Evolutionary conservation across 805 yeast species (phyloP), one percentile per base, ranked within the genome.

Genomic region (Yarrowia deformans): DNA sequence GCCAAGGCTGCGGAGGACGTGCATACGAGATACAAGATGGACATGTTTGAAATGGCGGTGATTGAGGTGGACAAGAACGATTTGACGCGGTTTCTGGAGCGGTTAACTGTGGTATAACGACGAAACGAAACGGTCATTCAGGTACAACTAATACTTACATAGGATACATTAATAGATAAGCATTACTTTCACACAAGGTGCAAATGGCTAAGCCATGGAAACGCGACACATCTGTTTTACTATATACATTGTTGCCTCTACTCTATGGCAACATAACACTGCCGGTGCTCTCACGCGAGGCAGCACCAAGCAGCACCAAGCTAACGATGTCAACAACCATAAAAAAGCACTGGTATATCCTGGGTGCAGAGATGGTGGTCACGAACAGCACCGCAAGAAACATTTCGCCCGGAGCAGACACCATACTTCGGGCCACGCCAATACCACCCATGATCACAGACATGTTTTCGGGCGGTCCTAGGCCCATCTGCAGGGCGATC

Each of bases 11-110:
- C 98, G 0, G 84, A 83, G 55, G 85, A 86, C 23, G 90, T 97
- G 7, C 94, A 93, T 50, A 97, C 98, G 2, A 88, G 90, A 73
- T 93, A 93, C 19, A 84, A 94, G 74, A 90, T 95, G 71, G 98
- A 95, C 77, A 92, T 97, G 75, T 95, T 95, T 79, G 98, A 95
- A 77, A 90, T 97, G 72, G 88, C 98, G 3, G 91, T 95, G 29
- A 92, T 95, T 54, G 98, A 95, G 79, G 88, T 95, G 52, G 81
- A 91, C 70, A 89, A 88, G 75, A 97, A 93, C 61, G 99, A 95
- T 77, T 81, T 95, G 71, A 83, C 92, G 5, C 91, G 97, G 63
- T 95, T 95, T 75, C 79, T 95, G 71, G 98, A 95, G 76, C 86
- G 87, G 70, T 80, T 94, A 71, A 91, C 97, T 2, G 60, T 54